Evolutionary conservation across 1,139 yeast species (phyloP).

Genomic region (Sugiyamaella novakii): DNA sequence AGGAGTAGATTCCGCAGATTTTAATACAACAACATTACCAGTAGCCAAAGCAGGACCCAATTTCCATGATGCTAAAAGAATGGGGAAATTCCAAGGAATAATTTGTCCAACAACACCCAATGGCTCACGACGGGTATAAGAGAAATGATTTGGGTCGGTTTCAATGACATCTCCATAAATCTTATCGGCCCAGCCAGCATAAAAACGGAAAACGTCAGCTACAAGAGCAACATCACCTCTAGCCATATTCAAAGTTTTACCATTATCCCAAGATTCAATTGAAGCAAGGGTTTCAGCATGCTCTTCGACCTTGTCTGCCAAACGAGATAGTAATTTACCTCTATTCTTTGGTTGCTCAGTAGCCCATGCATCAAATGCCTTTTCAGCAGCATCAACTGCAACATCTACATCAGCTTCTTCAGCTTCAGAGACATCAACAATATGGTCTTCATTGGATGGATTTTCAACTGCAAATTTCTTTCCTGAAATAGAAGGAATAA

Average conservation of each 20-base stretch:
- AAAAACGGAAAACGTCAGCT: conserved; percentile 53
- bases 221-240: conserved; percentile 61
- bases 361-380: conserved; percentile 55
- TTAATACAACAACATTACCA: conserved; percentile 73
- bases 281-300: conserved; percentile 53
- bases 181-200: conserved; percentile 87
- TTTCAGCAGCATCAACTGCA: conserved; percentile 62
- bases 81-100: conserved; percentile 90
- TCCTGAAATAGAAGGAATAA: conserved; percentile 62
- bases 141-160: conserved; percentile 60
- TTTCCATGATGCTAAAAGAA: conserved; percentile 73
- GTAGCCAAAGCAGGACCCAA: conserved; percentile 79
- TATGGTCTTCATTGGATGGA: conserved; percentile 53
- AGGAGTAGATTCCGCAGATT: conserved; percentile 80
- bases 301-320: conserved; percentile 57
- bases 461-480: conserved; percentile 51
- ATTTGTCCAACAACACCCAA: conserved; percentile 87
- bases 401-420: conserved; percentile 56
- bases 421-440: conserved; percentile 57
- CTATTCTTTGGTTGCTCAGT: conserved; percentile 49
- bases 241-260: conserved; percentile 54
- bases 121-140: conserved; percentile 70
- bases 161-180: conserved; percentile 70
- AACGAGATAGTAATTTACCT: conserved; percentile 49
- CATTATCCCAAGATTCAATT: conserved; percentile 63